Percentiles rank a stretch among this genome's conserved stretches.
Evolutionary conservation across 768 basidiomycete genomes (phyloP).

Genomic region (Nidularia pulvinata): DNA sequence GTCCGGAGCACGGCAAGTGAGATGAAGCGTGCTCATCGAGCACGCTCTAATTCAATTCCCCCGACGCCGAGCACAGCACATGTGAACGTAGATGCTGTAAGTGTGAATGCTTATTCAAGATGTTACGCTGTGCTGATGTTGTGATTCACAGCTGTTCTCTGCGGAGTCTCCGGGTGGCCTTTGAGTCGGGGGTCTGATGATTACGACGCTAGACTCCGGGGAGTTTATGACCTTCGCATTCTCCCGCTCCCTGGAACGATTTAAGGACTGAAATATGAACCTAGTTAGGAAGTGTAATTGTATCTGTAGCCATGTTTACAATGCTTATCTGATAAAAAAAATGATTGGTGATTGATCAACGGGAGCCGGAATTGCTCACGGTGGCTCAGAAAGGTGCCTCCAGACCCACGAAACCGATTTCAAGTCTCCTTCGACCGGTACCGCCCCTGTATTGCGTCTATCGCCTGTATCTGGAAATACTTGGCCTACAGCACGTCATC

Average conservation of each 20-base stretch:
- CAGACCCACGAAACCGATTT: too few relatives aligned
- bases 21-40: conserved; percentile 7
- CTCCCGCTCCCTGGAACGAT: too few relatives aligned
- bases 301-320: too few relatives aligned
- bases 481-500: too few relatives aligned
- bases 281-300: too few relatives aligned
- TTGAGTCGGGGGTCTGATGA: conserved; percentile 10
- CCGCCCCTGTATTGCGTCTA: background rate
- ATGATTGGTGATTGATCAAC: too few relatives aligned
- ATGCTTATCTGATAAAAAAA: too few relatives aligned
- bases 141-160: conserved; percentile 28
- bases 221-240: conserved; percentile 16
- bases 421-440: background rate
- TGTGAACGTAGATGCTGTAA: conserved; percentile 24
- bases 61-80: conserved; percentile 24
- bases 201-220: background rate
- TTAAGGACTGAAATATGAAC: too few relatives aligned
- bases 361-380: too few relatives aligned
- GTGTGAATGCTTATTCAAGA: conserved; percentile 5
- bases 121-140: background rate
- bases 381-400: too few relatives aligned
- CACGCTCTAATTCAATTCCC: conserved; percentile 32
- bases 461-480: too few relatives aligned
- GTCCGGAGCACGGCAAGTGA: background rate
- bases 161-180: conserved; percentile 39